Conservation (phyloP, 2,329 filamentous ascomycete species). For the Claviceps purpurea region DNA sequence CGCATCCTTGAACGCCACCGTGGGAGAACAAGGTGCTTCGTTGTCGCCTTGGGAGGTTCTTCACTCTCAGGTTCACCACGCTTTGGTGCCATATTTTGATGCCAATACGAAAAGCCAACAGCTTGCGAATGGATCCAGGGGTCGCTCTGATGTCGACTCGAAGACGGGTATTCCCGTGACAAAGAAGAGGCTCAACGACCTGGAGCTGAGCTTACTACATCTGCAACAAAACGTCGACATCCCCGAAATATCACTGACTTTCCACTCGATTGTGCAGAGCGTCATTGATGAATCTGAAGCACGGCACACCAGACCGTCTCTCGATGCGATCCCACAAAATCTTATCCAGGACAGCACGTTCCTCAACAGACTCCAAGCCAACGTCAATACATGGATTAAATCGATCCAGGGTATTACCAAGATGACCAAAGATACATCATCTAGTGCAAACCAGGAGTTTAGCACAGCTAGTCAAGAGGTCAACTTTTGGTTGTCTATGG, state of each 20-base stretch:
- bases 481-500: slow-evolving; percentile 98
- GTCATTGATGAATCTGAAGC: slow-evolving; percentile 67
- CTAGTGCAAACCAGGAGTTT: slow-evolving; percentile 39
- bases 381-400: slow-evolving; percentile 96
- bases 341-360: slow-evolving; percentile 84
- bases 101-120: slow-evolving; percentile 81
- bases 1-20: slow-evolving; percentile 52
- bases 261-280: slow-evolving; percentile 78
- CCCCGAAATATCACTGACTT: slow-evolving; percentile 73
- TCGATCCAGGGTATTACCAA: slow-evolving; percentile 95
- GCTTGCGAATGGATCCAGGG: slow-evolving; percentile 48
- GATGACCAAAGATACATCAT: slow-evolving; percentile 69
- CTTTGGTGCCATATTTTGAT: slow-evolving; percentile 92
- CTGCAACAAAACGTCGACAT: slow-evolving; percentile 98
- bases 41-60: slow-evolving; percentile 84
- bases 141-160: slow-evolving; percentile 71
- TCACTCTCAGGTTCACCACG: slow-evolving; percentile 82
- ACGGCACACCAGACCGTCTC: slow-evolving; percentile 53
- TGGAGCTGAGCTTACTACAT: slow-evolving; percentile 81
- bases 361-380: slow-evolving; percentile 84
- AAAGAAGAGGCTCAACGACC: slow-evolving; percentile 90
- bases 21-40: slow-evolving; percentile 56
- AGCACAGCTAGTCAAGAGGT: slow-evolving; percentile 89
- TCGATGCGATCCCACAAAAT: slow-evolving; percentile 62
- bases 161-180: slow-evolving; percentile 95